Conservation (phyloP, 306 rosid species). For the Clitoria ternatea region DNA sequence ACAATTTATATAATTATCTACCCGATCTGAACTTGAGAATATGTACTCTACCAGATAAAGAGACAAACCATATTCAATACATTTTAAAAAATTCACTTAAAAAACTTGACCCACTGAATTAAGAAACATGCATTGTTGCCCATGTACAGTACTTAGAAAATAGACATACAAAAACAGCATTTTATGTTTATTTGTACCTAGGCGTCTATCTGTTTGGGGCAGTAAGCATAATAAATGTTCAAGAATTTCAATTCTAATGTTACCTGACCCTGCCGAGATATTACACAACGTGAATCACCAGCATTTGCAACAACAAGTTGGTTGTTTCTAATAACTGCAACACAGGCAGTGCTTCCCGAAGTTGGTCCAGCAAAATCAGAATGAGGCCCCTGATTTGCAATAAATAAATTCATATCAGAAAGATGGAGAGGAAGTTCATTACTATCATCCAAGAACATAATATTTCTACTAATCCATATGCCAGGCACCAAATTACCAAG, state of each 20-base stretch:
- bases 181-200: background rate
- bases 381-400: constrained; percentile 80
- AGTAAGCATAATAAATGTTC: constrained; percentile 3
- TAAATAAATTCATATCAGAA: constrained; percentile 18
- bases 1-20: background rate
- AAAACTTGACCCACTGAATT: background rate
- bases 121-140: background rate
- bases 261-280: constrained; percentile 97
- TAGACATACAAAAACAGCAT: background rate
- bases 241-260: constrained; percentile 8
- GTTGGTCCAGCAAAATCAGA: constrained; percentile 95
- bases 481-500: constrained; percentile 18
- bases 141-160: background rate
- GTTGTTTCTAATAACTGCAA: constrained; percentile 75
- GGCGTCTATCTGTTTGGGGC: background rate
- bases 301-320: constrained; percentile 90
- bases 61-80: constrained; percentile 3
- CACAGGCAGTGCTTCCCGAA: constrained; percentile 98
- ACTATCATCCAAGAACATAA: background rate
- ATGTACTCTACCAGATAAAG: constrained; percentile 9
- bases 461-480: constrained; percentile 6
- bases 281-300: constrained; percentile 97
- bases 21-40: background rate
- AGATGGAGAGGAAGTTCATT: background rate
- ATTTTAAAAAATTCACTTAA: background rate